Evolutionary conservation across 305 asterid genomes (phyloP).

Genomic region (Coffea humblotiana): DNA sequence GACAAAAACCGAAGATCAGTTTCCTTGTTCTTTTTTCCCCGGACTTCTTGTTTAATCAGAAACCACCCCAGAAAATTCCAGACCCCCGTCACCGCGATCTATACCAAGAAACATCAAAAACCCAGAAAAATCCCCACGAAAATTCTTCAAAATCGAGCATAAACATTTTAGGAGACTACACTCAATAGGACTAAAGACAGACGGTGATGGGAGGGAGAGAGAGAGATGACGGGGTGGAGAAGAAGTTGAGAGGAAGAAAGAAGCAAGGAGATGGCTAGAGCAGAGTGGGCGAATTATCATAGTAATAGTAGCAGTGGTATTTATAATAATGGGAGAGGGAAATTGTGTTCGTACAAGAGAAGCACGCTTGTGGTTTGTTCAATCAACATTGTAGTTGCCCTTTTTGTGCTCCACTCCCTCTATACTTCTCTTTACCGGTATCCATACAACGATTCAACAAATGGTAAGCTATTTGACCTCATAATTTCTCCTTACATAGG

Average conservation of each 20-base stretch:
- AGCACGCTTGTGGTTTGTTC: conserved; percentile 65
- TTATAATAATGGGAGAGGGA: conserved; percentile 40
- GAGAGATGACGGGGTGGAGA: conserved; percentile 54
- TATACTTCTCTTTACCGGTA: conserved; percentile 66
- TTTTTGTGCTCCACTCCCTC: conserved; percentile 72
- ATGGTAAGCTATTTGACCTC: conserved; percentile 36
- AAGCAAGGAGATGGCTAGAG: conserved; percentile 63
- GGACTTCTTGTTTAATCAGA: conserved; percentile 6
- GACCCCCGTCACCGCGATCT: conserved; percentile 1
- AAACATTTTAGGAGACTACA: background rate
- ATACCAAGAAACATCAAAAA: background rate
- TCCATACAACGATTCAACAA: conserved; percentile 45
- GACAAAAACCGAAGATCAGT: background rate
- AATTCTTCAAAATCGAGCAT: background rate
- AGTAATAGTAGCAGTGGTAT: conserved; percentile 14
- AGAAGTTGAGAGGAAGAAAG: conserved; percentile 39
- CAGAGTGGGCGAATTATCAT: conserved; percentile 44
- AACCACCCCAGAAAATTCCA: background rate
- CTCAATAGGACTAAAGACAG: conserved; percentile 23
- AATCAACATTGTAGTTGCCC: conserved; percentile 69
- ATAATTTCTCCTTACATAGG: conserved; percentile 3
- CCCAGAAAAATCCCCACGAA: background rate
- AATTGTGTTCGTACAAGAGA: conserved; percentile 72
- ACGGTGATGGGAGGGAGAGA: background rate
- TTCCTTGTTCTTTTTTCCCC: background rate